Evolutionary conservation across 139 green algal genomes (phyloP).

Genomic region (Haematococcus lacustris): DNA sequence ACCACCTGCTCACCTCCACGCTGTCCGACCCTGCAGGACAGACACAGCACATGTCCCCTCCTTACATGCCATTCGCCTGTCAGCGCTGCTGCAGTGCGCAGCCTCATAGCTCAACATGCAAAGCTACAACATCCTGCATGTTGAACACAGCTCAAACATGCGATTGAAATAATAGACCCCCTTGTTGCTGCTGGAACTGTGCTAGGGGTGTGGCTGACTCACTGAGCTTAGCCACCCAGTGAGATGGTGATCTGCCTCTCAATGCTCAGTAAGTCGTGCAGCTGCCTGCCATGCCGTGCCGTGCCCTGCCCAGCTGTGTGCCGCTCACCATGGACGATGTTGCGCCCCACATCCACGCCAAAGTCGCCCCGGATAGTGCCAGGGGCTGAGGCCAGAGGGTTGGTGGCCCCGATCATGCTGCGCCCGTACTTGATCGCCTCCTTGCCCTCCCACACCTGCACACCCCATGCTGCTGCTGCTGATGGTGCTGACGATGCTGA

Average conservation of each 20-base stretch:
- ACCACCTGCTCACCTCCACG: not conserved
- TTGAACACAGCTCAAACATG: not conserved
- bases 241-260: too few relatives aligned
- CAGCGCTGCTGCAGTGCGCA: too few relatives aligned
- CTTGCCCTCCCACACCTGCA: conserved; percentile 66
- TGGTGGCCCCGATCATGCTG: conserved; percentile 76
- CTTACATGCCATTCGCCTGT: too few relatives aligned
- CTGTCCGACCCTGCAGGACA: not conserved
- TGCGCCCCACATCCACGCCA: conserved; percentile 56
- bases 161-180: not conserved
- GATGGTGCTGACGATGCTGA: too few relatives aligned
- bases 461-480: too few relatives aligned
- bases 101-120: too few relatives aligned
- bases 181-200: too few relatives aligned
- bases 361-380: conserved; percentile 74
- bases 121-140: not conserved
- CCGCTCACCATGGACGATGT: conserved; percentile 59
- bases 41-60: not conserved
- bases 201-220: too few relatives aligned
- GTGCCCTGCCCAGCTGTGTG: not conserved
- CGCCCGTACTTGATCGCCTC: conserved; percentile 59
- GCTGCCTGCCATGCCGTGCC: not conserved
- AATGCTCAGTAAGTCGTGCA: too few relatives aligned
- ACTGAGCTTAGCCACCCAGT: too few relatives aligned
- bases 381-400: conserved; percentile 59